These are phyloP conservation scores for Phytophthora fragariae DNA, from an alignment of 352 stramenopile genomes.

Conservation along the genomic window DNA sequence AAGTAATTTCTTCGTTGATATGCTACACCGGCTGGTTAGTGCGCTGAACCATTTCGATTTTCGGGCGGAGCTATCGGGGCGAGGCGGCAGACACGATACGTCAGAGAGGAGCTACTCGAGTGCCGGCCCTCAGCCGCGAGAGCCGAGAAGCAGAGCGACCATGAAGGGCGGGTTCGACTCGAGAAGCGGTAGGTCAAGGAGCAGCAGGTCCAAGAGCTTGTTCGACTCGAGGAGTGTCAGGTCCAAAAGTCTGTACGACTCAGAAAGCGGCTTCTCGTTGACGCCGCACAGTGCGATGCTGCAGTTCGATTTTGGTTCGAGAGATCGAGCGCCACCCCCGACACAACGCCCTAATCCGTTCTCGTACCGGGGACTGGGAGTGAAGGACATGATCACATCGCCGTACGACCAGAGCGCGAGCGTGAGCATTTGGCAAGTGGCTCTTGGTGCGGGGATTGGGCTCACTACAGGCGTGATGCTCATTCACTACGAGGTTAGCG, in stretches of 20 bases:
- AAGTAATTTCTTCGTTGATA: constrained; percentile 23
- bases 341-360: constrained; percentile 20
- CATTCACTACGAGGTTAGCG: constrained; percentile 45
- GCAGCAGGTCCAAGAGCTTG: constrained; percentile 16
- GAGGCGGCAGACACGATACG: constrained; percentile 25
- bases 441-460: constrained; percentile 50
- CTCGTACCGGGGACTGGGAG: constrained; percentile 38
- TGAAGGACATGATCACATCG: constrained; percentile 61
- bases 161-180: constrained; percentile 32
- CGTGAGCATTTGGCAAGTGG: constrained; percentile 57
- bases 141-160: constrained; percentile 12
- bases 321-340: constrained; percentile 19
- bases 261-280: constrained; percentile 46
- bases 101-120: constrained; percentile 5
- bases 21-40: constrained; percentile 20
- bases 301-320: constrained; percentile 42
- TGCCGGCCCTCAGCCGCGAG: constrained; percentile 13
- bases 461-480: constrained; percentile 56
- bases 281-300: constrained; percentile 39
- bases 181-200: not conserved
- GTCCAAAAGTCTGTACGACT: constrained; percentile 32
- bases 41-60: constrained; percentile 40
- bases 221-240: constrained; percentile 4
- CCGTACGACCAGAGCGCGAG: constrained; percentile 53
- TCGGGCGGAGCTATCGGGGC: constrained; percentile 15